Percentiles rank a stretch among this genome's conserved stretches.
Conservation (phyloP, 371 early-diverging fungal genomes). For the Rhizopus sp. region DNA sequence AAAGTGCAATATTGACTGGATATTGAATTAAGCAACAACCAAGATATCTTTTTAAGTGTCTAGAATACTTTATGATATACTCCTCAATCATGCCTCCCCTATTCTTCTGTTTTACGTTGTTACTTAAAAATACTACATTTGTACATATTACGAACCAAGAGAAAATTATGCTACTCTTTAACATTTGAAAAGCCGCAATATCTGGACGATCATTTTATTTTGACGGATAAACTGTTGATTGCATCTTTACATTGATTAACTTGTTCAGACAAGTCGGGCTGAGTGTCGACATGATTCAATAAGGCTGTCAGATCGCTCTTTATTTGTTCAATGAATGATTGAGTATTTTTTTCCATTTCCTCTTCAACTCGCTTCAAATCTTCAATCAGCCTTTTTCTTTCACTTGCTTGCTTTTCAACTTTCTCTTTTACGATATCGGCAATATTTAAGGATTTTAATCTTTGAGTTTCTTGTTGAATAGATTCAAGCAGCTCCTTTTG, state of each 20-base stretch:
- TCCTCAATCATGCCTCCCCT: too few relatives aligned
- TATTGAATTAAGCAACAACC: too few relatives aligned
- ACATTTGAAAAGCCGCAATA: not conserved
- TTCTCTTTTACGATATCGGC: slow-evolving; percentile 11
- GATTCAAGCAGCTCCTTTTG: slow-evolving; percentile 18
- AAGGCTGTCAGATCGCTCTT: slow-evolving; percentile 10
- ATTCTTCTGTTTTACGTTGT: too few relatives aligned
- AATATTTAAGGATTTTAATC: slow-evolving; percentile 14
- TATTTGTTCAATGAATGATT: slow-evolving; percentile 18
- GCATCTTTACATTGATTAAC: slow-evolving; percentile 31
- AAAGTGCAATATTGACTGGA: too few relatives aligned
- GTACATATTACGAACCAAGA: not conserved
- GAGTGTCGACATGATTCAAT: slow-evolving; percentile 3
- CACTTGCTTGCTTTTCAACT: slow-evolving; percentile 23
- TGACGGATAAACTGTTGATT: slow-evolving; percentile 18
- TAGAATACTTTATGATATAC: too few relatives aligned
- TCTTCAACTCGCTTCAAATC: slow-evolving; percentile 13
- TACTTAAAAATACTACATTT: not conserved
- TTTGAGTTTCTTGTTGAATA: slow-evolving; percentile 18
- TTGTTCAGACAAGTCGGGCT: slow-evolving; percentile 11
- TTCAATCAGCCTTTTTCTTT: slow-evolving; percentile 8
- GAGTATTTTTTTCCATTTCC: slow-evolving; percentile 17
- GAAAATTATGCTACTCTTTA: not conserved
- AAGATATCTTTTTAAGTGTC: too few relatives aligned
- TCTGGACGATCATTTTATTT: slow-evolving; percentile 1